phyloP scores from a whole-genome alignment of 768 basidiomycete genomes.

The Gelatoporia subvermispora region DNA sequence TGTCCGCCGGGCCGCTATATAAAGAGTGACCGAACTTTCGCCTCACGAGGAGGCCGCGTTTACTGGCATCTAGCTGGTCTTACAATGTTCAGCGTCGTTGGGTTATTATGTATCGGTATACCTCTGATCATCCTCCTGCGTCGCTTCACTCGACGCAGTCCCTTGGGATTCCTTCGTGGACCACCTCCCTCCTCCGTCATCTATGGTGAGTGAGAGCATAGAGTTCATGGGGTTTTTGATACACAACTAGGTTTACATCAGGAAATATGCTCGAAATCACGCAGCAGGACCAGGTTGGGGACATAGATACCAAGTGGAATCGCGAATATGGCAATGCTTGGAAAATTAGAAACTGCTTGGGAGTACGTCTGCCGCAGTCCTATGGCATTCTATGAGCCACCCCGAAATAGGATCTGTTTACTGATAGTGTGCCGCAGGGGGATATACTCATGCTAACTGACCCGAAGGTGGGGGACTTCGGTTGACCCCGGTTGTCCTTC shows the following conservation, averaged over 20 bases:
- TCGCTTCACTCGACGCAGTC: no score
- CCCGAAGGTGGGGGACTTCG: slow-evolving; percentile 2
- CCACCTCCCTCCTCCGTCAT: slow-evolving; percentile 13
- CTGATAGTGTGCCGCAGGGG: slow-evolving; percentile 1
- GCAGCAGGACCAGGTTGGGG: slow-evolving; percentile 13
- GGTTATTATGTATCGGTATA: no score
- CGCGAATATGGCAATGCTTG: slow-evolving; percentile 16
- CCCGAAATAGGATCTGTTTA: neutral
- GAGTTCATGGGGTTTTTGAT: neutral
- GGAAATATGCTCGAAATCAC: slow-evolving; percentile 1
- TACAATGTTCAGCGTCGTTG: no score
- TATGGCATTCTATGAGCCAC: neutral
- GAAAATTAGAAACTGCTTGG: slow-evolving; percentile 13
- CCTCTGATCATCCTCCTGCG: no score
- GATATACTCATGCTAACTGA: slow-evolving; percentile 8
- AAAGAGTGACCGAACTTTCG: no score
- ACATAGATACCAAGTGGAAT: slow-evolving; percentile 12
- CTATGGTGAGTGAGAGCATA: slow-evolving; percentile 4
- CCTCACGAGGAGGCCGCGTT: no score
- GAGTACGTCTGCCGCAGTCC: slow-evolving; percentile 7
- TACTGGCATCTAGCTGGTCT: no score
- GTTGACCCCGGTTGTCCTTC: no score
- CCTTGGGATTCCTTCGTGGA: slow-evolving; percentile 16
- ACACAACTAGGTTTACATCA: neutral
- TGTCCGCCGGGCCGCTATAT: no score